Evolutionary conservation across 2,329 filamentous ascomycete genomes (phyloP).

Genomic region (Rhexocercosporidium sp.): DNA sequence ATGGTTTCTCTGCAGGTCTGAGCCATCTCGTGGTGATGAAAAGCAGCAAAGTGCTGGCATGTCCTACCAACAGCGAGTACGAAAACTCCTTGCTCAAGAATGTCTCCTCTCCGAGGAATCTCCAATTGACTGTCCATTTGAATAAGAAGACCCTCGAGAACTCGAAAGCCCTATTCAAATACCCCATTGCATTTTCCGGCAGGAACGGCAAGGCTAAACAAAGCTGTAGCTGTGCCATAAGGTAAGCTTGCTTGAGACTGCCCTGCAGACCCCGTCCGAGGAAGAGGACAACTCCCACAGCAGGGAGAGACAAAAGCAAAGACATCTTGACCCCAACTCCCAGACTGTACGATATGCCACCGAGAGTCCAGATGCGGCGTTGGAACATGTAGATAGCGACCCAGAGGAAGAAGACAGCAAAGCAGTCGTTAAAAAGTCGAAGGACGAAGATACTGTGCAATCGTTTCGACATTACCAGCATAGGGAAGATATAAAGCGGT

Average conservation of each 20-base stretch:
- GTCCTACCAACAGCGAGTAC: conserved; percentile 57
- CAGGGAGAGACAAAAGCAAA: conserved; percentile 80
- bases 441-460: conserved; percentile 93
- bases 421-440: conserved; percentile 94
- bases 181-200: conserved; percentile 67
- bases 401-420: conserved; percentile 85
- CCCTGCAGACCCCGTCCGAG: conserved; percentile 71
- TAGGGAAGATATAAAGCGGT: conserved; percentile 84
- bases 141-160: conserved; percentile 90
- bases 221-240: conserved; percentile 82
- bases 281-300: conserved; percentile 76
- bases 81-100: conserved; percentile 77
- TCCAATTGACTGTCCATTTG: conserved; percentile 99
- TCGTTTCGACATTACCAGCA: conserved; percentile 88
- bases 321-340: conserved; percentile 97
- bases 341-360: conserved; percentile 73
- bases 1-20: conserved; percentile 56
- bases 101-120: conserved; percentile 82
- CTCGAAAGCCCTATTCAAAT: conserved; percentile 85
- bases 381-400: conserved; percentile 80
- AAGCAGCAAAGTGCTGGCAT: conserved; percentile 58
- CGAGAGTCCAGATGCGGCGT: conserved; percentile 73
- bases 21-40: conserved; percentile 67
- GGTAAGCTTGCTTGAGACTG: conserved; percentile 69
- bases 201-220: conserved; percentile 71